Percentiles rank a stretch among this genome's conserved stretches.
Conservation (phyloP, 2,329 filamentous ascomycete genomes). For the Aspergillus transmontanensis region DNA sequence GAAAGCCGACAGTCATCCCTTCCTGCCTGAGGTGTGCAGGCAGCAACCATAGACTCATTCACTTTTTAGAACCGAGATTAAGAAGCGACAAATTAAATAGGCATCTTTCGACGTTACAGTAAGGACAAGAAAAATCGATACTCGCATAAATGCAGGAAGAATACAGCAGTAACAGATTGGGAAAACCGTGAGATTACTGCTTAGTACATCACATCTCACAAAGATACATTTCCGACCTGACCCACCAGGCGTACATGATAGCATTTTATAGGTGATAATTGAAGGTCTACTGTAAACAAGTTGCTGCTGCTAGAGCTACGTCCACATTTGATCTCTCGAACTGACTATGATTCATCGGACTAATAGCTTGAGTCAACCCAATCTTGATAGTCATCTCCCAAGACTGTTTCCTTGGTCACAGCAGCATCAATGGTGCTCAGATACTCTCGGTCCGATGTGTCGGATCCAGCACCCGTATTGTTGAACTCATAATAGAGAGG, state of each 20-base stretch:
- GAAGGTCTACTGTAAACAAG: too few relatives aligned
- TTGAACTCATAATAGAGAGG: conserved; percentile 34
- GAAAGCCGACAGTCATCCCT: too few relatives aligned
- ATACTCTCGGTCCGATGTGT: neutral
- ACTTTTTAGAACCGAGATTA: too few relatives aligned
- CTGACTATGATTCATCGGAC: neutral
- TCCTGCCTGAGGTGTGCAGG: neutral
- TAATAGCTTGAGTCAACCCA: neutral
- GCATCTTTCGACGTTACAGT: too few relatives aligned
- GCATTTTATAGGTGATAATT: too few relatives aligned
- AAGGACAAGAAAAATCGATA: accelerated
- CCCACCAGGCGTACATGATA: accelerated
- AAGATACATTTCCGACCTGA: too few relatives aligned
- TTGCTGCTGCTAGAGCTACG: neutral
- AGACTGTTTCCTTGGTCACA: neutral
- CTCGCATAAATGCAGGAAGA: too few relatives aligned
- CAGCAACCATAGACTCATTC: neutral
- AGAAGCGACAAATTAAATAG: too few relatives aligned
- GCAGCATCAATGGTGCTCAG: neutral
- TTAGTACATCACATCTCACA: too few relatives aligned
- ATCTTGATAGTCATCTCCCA: neutral
- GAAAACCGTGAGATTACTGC: too few relatives aligned
- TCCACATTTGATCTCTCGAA: neutral
- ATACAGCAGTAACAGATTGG: too few relatives aligned
- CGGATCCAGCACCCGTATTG: conserved; percentile 1